Percentiles rank a stretch among this genome's conserved stretches.
phyloP scores from a whole-genome alignment of 2,329 filamentous ascomycete species.

The Chrysoporthe cubensis region DNA sequence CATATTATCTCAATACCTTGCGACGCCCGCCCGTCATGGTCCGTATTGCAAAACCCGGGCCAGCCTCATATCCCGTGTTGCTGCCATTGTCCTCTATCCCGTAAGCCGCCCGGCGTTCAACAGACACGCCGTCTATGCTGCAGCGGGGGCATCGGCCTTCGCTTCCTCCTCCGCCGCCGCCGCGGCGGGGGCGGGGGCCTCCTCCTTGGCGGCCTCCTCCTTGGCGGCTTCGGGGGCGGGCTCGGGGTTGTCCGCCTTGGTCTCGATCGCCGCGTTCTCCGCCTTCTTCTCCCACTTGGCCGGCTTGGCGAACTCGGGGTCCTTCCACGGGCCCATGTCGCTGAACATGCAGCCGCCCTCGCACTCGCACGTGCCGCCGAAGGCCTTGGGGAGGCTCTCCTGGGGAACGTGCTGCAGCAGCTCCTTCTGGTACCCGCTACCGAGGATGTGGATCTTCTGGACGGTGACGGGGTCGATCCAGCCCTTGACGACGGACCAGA shows the following conservation, averaged over 20 bases:
- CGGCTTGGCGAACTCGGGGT: slow-evolving; percentile 67
- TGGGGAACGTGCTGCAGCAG: slow-evolving; percentile 81
- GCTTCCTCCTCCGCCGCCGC: slow-evolving; percentile 40
- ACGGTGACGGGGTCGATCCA: slow-evolving; percentile 98
- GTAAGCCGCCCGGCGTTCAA: background rate
- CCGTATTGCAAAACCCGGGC: background rate
- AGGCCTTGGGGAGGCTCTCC: slow-evolving; percentile 86
- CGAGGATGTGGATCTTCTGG: slow-evolving; percentile 91
- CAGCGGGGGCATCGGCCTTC: slow-evolving; percentile 40
- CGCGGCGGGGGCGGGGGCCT: slow-evolving; percentile 31
- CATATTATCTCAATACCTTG: slow-evolving; percentile 1
- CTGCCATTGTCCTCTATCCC: background rate
- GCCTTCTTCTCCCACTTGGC: slow-evolving; percentile 64
- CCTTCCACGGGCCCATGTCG: slow-evolving; percentile 89
- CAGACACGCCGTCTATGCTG: slow-evolving; percentile 38
- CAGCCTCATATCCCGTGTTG: background rate
- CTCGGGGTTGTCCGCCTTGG: slow-evolving; percentile 41
- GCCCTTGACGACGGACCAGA: slow-evolving; percentile 85
- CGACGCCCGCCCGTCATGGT: slow-evolving; percentile 4
- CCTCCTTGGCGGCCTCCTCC: slow-evolving; percentile 11
- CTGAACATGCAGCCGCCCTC: slow-evolving; percentile 81
- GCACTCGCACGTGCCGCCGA: slow-evolving; percentile 85
- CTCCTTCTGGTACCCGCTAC: slow-evolving; percentile 79
- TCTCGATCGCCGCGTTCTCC: slow-evolving; percentile 36
- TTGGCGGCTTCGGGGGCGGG: slow-evolving; percentile 34